Conservation (phyloP, 2,329 filamentous ascomycete species). For the Calonectria fujianensis region DNA sequence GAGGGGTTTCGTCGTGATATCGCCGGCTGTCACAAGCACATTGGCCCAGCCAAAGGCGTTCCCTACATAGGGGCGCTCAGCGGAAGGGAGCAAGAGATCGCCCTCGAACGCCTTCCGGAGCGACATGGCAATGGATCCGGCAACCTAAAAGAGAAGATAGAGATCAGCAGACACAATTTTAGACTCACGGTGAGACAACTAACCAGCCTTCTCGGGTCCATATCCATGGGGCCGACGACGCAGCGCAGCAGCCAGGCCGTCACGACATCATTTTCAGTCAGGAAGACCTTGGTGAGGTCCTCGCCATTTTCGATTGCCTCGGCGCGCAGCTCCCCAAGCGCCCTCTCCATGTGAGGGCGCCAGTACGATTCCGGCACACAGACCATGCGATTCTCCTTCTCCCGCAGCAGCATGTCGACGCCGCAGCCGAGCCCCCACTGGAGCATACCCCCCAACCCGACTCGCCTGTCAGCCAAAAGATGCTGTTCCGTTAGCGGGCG, state of each 20-base stretch:
- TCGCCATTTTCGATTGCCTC: neutral
- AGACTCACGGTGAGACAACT: neutral
- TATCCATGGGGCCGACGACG: conserved; percentile 30
- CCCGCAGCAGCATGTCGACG: conserved; percentile 24
- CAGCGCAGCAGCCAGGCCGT: conserved; percentile 39
- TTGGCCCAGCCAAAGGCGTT: conserved; percentile 40
- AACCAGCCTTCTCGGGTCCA: conserved; percentile 30
- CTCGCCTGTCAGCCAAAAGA: conserved; percentile 23
- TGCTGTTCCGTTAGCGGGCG: conserved; percentile 34
- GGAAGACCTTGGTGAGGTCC: conserved; percentile 26
- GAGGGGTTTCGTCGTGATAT: conserved; percentile 10
- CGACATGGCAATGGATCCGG: conserved; percentile 38
- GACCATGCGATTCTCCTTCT: conserved; percentile 40
- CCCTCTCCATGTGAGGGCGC: conserved; percentile 27
- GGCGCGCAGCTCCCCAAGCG: conserved; percentile 6
- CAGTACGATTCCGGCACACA: conserved; percentile 39
- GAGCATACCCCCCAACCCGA: conserved; percentile 5
- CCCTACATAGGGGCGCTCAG: conserved; percentile 31
- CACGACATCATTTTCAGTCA: conserved; percentile 42
- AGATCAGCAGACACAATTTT: neutral
- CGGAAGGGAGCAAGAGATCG: conserved; percentile 18
- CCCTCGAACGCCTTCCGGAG: conserved; percentile 21
- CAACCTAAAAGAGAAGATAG: conserved; percentile 20
- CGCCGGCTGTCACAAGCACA: neutral
- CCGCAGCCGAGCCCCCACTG: conserved; percentile 39